Evolutionary conservation across 805 yeast genomes (phyloP), one percentile per base, ranked within the genome.

Genomic region (Wickerhamomyces subpelliculosus): DNA sequence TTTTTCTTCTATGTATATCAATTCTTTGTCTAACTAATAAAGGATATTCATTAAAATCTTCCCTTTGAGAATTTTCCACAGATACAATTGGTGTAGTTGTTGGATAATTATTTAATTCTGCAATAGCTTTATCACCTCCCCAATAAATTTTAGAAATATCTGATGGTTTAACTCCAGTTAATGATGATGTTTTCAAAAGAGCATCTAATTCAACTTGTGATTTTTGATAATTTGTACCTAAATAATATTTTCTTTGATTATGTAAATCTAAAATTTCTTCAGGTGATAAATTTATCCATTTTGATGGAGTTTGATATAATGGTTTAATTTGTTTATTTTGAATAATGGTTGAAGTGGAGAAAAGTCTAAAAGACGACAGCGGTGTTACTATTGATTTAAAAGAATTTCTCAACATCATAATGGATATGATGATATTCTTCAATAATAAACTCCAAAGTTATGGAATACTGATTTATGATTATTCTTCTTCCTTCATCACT

Each of bases 231-330:
- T 65, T 54, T 10, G 70, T 65, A 8, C 82, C 84, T 17, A 76
- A 48, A n/a, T 62, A 62, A 13, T 67, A 65, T 42, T 73, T 73
- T 57, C 90, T 70, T 49, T 75, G 66, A 45, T 73, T 65, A 55
- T 76, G 84, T 43, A 84, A 65, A 42, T 72, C 72, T 43, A 81
- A 67, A 34, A 84, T 74, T 44, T 71, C 67, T 40, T 77, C 75
- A 13, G 84, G 72, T 12, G 85, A 80, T 41, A 81, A 65, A 0
- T 80, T 84, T 36, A 67, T 64, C 94, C 94, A 84, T 37, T 73
- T 69, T 39, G 74, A 75, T 4, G 94, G 94, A 39, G 73, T 72
- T 43, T 77, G 62, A 48, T 73, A 73, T 21, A 78, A 58, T 13
- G 33, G 18, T 32, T 17, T 20, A n/a, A n/a, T n/a, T 17, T 36